Evolutionary conservation across 176 grass and related monocot genomes (phyloP), one percentile per base, ranked within the genome.

Genomic region (Tillandsia fasciculata): DNA sequence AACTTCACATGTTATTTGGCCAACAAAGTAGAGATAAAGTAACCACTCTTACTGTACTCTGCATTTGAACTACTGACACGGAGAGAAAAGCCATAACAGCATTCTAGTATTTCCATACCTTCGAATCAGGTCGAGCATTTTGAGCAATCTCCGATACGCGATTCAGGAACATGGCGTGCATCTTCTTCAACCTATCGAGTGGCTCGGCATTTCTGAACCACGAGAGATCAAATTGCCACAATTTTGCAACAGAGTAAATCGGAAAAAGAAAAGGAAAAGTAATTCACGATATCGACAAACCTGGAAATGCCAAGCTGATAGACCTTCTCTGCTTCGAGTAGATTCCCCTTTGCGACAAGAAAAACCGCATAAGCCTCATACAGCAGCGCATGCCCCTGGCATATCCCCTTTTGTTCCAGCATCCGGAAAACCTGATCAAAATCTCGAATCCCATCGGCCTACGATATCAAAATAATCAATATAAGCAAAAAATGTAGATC

Each of bases 331-430:
- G 94, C 94, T 72, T 87, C 84, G 33, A 78, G 23, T 64, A 88
- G 33, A 26, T 87, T 67, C 26, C 87, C 80, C 42, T 85, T 76
- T 28, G 76, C 27, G 33, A 50, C 54, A 3, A 90, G 82, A 87
- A 81, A 99, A 5, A 71, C 59, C 3, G 87, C 86, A 57, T 99
- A 99, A 12, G 87, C 75, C 28, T 99, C 94, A 52, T 99, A 99
- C 11, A 93, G 83, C 75, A 93, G 74, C 52, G 94, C 87, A 72
- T 93, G 59, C 78, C 76, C 79, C 54, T 79, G 69, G 73, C 82
- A 99, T 76, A 92, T 71, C 52, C 77, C 63, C 70, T 82, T 92
- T 10, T 76, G 79, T 66, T 93, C 87, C 56, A 99, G 66, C 28
- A 80, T 66, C 74, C 53, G 66, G 72, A 81, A 99, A 13, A 85